Conservation (phyloP, 441 rosid genomes). For the Erodium moschatum region DNA sequence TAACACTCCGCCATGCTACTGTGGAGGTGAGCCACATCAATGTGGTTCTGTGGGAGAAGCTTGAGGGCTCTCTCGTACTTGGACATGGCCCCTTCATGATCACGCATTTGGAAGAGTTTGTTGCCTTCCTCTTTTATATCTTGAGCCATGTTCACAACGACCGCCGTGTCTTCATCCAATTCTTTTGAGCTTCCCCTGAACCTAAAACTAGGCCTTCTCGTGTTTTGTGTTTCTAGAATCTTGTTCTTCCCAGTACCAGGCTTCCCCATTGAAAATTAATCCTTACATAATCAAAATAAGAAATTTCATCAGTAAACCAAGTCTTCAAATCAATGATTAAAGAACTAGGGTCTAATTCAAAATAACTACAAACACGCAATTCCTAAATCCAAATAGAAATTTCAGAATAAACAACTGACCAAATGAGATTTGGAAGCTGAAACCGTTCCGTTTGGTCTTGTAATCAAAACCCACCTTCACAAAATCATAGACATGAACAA, state of each 20-base stretch:
- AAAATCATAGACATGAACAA: background rate
- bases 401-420: constrained; percentile 1
- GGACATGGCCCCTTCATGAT: constrained; percentile 44
- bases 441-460: background rate
- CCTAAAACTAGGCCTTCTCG: background rate
- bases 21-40: constrained; percentile 45
- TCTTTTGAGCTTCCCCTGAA: background rate
- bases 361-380: background rate
- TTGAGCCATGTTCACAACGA: constrained; percentile 41
- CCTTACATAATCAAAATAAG: background rate
- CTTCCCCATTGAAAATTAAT: background rate
- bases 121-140: constrained; percentile 54
- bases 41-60: constrained; percentile 43
- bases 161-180: constrained; percentile 30
- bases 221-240: background rate
- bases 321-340: background rate
- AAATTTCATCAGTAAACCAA: background rate
- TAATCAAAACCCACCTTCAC: constrained; percentile 5
- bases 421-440: background rate
- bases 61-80: constrained; percentile 52
- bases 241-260: background rate
- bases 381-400: background rate
- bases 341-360: background rate
- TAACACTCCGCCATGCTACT: constrained; percentile 57
- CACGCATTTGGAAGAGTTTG: constrained; percentile 52